Percentiles rank a stretch among this genome's conserved stretches.
These are phyloP conservation scores for Sphagnum contortum DNA, from an alignment of 225 moss, liverwort and hornwort genomes.

Conservation along the genomic window DNA sequence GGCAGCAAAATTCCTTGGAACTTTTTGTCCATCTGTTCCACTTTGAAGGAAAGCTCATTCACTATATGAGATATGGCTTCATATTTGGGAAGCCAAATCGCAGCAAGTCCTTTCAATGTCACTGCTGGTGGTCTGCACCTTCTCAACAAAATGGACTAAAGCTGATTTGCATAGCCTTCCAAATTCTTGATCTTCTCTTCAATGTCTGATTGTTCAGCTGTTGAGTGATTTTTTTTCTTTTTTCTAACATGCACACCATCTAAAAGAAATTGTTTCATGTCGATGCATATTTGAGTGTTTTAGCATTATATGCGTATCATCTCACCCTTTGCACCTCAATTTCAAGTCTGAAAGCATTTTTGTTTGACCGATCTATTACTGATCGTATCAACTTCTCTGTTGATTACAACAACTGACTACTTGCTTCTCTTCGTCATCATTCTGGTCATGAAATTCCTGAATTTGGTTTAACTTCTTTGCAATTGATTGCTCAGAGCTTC, in stretches of 20 bases:
- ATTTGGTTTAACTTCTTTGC: slow-evolving; percentile 49
- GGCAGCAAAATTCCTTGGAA: slow-evolving; percentile 46
- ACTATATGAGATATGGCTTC: slow-evolving; percentile 64
- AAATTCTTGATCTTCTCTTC: slow-evolving; percentile 53
- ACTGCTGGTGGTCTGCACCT: slow-evolving; percentile 42
- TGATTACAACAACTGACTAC: too few relatives aligned
- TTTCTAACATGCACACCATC: slow-evolving; percentile 31
- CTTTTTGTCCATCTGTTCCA: slow-evolving; percentile 65
- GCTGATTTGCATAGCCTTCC: slow-evolving; percentile 53
- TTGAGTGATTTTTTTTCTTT: slow-evolving; percentile 43
- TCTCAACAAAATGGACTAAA: slow-evolving; percentile 54
- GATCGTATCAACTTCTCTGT: neutral
- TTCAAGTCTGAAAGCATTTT: too few relatives aligned
- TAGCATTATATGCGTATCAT: too few relatives aligned
- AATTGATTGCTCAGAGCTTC: slow-evolving; percentile 50
- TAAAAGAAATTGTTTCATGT: neutral
- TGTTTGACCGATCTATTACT: too few relatives aligned
- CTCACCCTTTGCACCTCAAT: too few relatives aligned
- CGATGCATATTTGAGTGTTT: too few relatives aligned
- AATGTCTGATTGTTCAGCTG: slow-evolving; percentile 41
- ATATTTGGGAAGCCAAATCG: slow-evolving; percentile 69
- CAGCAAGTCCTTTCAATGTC: slow-evolving; percentile 63
- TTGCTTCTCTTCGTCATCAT: slow-evolving; percentile 40
- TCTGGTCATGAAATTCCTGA: slow-evolving; percentile 41
- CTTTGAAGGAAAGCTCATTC: slow-evolving; percentile 63